phyloP scores from a whole-genome alignment of 805 yeast genomes.

The Candida silvicultrix region DNA sequence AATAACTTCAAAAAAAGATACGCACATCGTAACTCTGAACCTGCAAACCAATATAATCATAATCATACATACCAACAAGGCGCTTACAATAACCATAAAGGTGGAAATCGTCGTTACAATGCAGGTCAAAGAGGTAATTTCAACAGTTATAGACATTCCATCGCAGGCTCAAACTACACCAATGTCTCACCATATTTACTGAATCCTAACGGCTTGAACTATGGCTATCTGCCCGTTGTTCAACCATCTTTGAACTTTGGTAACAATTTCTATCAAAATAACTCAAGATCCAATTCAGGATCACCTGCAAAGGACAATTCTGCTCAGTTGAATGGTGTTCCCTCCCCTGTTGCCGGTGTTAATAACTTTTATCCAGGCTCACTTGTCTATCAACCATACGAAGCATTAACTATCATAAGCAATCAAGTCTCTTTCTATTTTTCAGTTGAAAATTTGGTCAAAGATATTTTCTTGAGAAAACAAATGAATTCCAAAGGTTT shows the following conservation, averaged over 20 bases:
- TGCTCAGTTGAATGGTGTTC: not conserved
- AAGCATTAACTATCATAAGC: constrained; percentile 23
- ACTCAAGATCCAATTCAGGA: not conserved
- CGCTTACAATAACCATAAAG: constrained; percentile 1
- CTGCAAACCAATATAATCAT: constrained; percentile 4
- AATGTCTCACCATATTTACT: constrained; percentile 7
- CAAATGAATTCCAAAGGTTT: constrained; percentile 76
- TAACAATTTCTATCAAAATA: not conserved
- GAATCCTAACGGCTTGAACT: constrained; percentile 6
- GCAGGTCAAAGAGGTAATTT: constrained; percentile 5
- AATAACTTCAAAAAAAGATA: constrained; percentile 2
- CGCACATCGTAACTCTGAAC: constrained; percentile 18
- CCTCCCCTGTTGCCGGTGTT: not conserved
- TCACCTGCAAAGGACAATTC: not conserved
- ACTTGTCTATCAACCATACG: constrained; percentile 7
- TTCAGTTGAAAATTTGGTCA: constrained; percentile 77
- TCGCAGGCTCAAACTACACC: constrained; percentile 7
- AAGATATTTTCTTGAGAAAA: constrained; percentile 75
- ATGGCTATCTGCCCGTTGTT: constrained; percentile 8
- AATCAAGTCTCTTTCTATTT: constrained; percentile 85
- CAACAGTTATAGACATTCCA: constrained; percentile 15
- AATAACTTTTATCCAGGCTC: constrained; percentile 3
- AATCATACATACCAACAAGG: constrained; percentile 1
- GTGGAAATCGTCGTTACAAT: constrained; percentile 6
- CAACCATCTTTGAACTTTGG: not conserved